phyloP scores from a whole-genome alignment of 139 green algal genomes.

The Coelastrella sp. region DNA sequence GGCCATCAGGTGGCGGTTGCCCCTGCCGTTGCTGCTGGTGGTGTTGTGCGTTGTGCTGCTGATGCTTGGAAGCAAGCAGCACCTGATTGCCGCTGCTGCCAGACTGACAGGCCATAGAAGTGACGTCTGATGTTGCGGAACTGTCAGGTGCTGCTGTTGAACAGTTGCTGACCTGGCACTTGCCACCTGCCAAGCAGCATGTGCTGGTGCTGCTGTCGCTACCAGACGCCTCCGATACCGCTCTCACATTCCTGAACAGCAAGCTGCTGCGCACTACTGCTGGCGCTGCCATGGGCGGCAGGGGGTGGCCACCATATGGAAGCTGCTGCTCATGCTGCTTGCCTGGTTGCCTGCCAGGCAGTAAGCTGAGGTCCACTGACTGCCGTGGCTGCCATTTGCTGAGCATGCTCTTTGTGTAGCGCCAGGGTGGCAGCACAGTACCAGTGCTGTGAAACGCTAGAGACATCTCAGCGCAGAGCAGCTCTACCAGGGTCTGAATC shows the following conservation, averaged over 20 bases:
- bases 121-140: neutral
- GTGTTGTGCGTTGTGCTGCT: neutral
- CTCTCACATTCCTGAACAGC: neutral
- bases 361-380: neutral
- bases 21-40: neutral
- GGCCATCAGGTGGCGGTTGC: too few species aligned
- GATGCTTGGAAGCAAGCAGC: neutral
- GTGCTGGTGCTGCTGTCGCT: neutral
- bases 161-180: neutral
- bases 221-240: neutral
- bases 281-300: neutral
- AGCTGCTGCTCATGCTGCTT: neutral
- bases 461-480: constrained; percentile 76
- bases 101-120: neutral
- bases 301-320: neutral
- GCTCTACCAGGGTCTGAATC: constrained; percentile 56
- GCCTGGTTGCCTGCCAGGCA: neutral
- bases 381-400: constrained; percentile 70
- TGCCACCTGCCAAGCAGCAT: neutral
- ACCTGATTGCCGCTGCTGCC: neutral
- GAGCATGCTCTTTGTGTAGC: constrained; percentile 71
- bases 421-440: constrained; percentile 77
- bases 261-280: neutral
- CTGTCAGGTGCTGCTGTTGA: neutral
- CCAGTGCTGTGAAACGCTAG: constrained; percentile 69